Percentiles rank a stretch among this genome's conserved stretches.
These are phyloP conservation scores for Neurospora sp. DNA, from an alignment of 2,329 filamentous ascomycete species.

Conservation along the genomic window DNA sequence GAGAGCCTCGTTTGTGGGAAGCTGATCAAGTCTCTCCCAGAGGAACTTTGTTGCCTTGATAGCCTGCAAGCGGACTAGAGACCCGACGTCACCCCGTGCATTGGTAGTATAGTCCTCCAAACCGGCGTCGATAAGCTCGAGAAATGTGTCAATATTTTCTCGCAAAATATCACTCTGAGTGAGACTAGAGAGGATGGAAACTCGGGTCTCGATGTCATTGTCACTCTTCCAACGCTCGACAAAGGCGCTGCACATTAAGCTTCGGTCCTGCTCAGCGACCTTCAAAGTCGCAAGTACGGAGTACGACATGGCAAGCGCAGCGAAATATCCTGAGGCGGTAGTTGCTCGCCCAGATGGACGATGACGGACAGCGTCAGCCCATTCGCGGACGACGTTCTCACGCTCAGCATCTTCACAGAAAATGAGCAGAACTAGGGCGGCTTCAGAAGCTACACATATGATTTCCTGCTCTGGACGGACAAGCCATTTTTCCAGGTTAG, in stretches of 20 bases:
- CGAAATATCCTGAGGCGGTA: conserved; percentile 42
- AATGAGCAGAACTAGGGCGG: conserved; percentile 39
- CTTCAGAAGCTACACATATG: conserved; percentile 38
- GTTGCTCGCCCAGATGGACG: conserved; percentile 24
- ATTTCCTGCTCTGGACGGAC: conserved; percentile 40
- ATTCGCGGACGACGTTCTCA: conserved; percentile 31
- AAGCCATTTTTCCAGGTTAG: conserved; percentile 36
- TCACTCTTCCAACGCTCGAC: conserved; percentile 43
- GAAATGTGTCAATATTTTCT: conserved; percentile 30
- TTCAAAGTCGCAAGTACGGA: conserved; percentile 24
- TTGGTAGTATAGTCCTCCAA: conserved; percentile 89
- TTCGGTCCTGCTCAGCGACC: conserved; percentile 14
- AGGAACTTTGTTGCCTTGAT: conserved; percentile 65
- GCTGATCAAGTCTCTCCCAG: conserved; percentile 29
- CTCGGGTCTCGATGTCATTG: conserved; percentile 39
- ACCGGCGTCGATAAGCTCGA: conserved; percentile 42
- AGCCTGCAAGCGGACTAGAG: conserved; percentile 72
- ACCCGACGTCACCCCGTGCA: conserved; percentile 82
- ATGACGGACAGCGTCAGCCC: conserved; percentile 34
- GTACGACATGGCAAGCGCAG: conserved; percentile 41
- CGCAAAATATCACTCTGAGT: conserved; percentile 35
- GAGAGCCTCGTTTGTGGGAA: conserved; percentile 1
- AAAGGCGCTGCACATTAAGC: conserved; percentile 35
- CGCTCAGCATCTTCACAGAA: conserved; percentile 30
- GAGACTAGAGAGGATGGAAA: conserved; percentile 47